phyloP scores from a whole-genome alignment of 2,329 filamentous ascomycete species.

The Cercospora nicotianae region DNA sequence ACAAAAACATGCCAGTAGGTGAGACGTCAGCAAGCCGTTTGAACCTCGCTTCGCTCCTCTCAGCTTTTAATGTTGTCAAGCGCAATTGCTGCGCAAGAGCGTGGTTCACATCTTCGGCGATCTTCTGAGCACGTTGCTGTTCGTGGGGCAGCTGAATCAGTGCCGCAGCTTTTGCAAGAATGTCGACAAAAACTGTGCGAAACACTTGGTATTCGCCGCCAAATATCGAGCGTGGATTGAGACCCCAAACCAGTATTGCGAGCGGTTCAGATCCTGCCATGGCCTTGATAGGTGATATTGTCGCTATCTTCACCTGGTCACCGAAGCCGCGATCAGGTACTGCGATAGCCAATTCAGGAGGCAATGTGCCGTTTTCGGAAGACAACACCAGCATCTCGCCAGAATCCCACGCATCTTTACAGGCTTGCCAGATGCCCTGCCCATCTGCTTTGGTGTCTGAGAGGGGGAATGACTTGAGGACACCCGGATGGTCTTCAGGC shows the following conservation, averaged over 20 bases:
- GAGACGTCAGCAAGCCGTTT: slow-evolving; percentile 43
- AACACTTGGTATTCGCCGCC: slow-evolving; percentile 44
- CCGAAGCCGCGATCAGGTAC: slow-evolving; percentile 41
- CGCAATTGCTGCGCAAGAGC: slow-evolving; percentile 41
- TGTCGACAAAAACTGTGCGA: slow-evolving; percentile 39
- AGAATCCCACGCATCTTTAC: slow-evolving; percentile 36
- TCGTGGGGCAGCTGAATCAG: slow-evolving; percentile 44
- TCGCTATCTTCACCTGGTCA: slow-evolving; percentile 37
- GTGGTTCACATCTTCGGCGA: slow-evolving; percentile 40
- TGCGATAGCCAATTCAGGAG: slow-evolving; percentile 30
- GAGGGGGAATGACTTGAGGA: slow-evolving; percentile 30
- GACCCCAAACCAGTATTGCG: slow-evolving; percentile 43
- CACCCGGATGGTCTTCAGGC: slow-evolving; percentile 28
- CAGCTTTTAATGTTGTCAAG: slow-evolving; percentile 35
- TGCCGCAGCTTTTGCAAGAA: slow-evolving; percentile 43
- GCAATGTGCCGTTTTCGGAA: slow-evolving; percentile 35
- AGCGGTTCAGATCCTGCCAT: slow-evolving; percentile 40
- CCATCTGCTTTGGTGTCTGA: slow-evolving; percentile 8
- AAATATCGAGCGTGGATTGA: slow-evolving; percentile 43
- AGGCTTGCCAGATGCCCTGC: slow-evolving; percentile 31
- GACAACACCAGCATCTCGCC: slow-evolving; percentile 36
- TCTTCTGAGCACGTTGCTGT: slow-evolving; percentile 37
- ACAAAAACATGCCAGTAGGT: slow-evolving; percentile 44
- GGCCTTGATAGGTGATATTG: slow-evolving; percentile 42
- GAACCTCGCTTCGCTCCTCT: slow-evolving; percentile 42